Evolutionary conservation across 768 basidiomycete species (phyloP).

Genomic region (Tulasnella sp.): DNA sequence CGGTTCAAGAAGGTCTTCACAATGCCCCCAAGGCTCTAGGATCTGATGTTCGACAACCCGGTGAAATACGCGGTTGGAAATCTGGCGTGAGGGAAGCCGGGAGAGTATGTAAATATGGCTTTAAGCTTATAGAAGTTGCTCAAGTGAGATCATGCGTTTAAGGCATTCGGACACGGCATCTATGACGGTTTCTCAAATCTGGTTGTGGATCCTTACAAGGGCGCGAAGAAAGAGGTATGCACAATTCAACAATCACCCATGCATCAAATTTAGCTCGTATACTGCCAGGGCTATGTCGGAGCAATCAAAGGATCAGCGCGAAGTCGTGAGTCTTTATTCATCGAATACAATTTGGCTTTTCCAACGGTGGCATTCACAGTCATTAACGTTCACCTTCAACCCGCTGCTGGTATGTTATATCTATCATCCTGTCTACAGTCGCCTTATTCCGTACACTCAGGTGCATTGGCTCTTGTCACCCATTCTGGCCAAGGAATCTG

Average conservation of each 20-base stretch:
- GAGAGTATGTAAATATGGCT: too few relatives aligned
- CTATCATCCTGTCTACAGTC: background rate
- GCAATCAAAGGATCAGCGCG: constrained; percentile 29
- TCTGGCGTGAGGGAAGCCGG: constrained; percentile 38
- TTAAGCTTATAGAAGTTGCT: too few relatives aligned
- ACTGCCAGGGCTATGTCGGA: constrained; percentile 26
- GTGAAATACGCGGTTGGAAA: constrained; percentile 32
- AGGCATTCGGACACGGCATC: constrained; percentile 27
- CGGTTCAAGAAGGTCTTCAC: constrained; percentile 36
- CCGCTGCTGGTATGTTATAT: constrained; percentile 20
- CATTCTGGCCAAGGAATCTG: constrained; percentile 28
- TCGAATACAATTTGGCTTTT: background rate
- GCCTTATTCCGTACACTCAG: background rate
- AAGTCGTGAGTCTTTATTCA: constrained; percentile 23
- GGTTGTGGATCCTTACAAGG: constrained; percentile 29
- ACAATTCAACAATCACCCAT: constrained; percentile 2
- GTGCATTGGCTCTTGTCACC: constrained; percentile 24
- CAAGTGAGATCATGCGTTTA: too few relatives aligned
- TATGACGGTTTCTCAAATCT: constrained; percentile 32
- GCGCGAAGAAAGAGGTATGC: constrained; percentile 29
- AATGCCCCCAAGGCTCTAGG: constrained; percentile 34
- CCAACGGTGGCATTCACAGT: constrained; percentile 20
- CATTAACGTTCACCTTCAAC: constrained; percentile 26
- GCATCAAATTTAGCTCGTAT: background rate
- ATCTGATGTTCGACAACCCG: constrained; percentile 30